Percentiles rank a stretch among this genome's conserved stretches.
Conservation (phyloP, 768 basidiomycete species). For the Naganishia vishniacii region DNA sequence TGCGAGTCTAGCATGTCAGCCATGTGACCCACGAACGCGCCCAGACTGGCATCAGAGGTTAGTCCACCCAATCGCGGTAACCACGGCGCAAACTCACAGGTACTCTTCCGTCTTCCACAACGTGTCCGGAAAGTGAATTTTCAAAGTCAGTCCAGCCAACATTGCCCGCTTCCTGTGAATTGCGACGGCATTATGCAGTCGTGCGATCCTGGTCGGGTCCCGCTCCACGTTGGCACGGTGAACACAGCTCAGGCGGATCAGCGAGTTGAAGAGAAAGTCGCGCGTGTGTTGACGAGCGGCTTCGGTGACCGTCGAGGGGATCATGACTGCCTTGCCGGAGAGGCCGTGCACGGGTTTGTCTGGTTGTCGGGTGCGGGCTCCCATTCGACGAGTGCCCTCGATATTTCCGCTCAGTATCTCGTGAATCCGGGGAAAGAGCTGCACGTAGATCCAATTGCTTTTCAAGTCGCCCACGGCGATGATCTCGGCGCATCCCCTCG, state of each 20-base stretch:
- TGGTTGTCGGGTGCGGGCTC: too few species aligned
- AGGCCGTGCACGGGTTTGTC: not conserved
- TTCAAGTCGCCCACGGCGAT: conserved; percentile 11
- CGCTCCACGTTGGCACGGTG: conserved; percentile 23
- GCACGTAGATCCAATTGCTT: conserved; percentile 27
- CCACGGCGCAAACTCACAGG: conserved; percentile 11
- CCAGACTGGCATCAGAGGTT: conserved; percentile 5
- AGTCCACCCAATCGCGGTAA: not conserved
- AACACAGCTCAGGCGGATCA: conserved; percentile 26
- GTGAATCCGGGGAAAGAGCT: conserved; percentile 25
- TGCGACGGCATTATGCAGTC: not conserved
- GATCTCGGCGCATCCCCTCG: conserved; percentile 24
- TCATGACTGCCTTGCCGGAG: not conserved
- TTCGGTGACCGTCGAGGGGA: not conserved
- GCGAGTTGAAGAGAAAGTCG: conserved; percentile 18
- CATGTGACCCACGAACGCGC: conserved; percentile 26
- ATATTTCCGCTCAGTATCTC: not conserved
- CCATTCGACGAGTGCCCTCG: not conserved
- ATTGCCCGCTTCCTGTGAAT: conserved; percentile 9
- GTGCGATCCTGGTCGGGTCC: not conserved
- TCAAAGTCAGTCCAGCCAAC: conserved; percentile 6
- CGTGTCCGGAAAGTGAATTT: not conserved
- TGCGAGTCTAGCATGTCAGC: conserved; percentile 28
- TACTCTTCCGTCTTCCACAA: conserved; percentile 28
- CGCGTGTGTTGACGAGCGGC: not conserved